A percentile compares a stretch with the other conserved stretches of the same genome.
These are phyloP conservation scores for Calonectria fujianensis DNA, from an alignment of 2,329 filamentous ascomycete species.

Conservation along the genomic window DNA sequence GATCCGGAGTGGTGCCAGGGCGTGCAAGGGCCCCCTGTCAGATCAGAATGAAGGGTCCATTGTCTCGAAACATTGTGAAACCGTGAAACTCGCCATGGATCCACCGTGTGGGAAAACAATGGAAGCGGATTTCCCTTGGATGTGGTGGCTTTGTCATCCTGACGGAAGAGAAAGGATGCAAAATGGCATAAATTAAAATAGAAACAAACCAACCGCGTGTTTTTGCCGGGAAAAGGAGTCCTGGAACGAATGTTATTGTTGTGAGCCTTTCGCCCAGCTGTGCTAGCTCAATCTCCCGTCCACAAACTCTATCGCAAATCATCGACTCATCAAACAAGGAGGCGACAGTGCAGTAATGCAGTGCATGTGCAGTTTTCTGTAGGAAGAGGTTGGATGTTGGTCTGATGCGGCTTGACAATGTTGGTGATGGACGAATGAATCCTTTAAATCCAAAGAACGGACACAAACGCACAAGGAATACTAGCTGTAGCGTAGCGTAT, in stretches of 20 bases:
- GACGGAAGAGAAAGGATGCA: background rate
- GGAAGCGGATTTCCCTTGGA: background rate
- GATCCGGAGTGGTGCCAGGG: background rate
- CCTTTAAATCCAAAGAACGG: background rate
- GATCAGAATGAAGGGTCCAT: conserved; percentile 21
- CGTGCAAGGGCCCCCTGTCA: conserved; percentile 22
- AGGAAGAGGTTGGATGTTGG: background rate
- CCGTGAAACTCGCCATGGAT: conserved; percentile 1
- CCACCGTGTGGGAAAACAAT: conserved; percentile 9
- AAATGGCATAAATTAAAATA: background rate
- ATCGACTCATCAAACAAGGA: background rate
- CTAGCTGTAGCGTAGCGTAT: background rate
- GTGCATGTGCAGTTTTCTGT: background rate
- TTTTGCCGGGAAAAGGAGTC: background rate
- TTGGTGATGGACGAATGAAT: background rate
- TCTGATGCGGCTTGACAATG: background rate
- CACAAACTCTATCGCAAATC: conserved; percentile 20
- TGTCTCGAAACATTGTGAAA: conserved; percentile 27
- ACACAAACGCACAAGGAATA: too few relatives aligned
- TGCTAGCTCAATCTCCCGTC: conserved; percentile 5
- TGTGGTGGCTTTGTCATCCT: background rate
- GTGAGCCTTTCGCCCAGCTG: background rate
- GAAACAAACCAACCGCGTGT: background rate
- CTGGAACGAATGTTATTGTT: background rate
- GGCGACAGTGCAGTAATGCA: too few relatives aligned